phyloP scores from a whole-genome alignment of 305 asterid species.

The Rubia tinctorum region DNA sequence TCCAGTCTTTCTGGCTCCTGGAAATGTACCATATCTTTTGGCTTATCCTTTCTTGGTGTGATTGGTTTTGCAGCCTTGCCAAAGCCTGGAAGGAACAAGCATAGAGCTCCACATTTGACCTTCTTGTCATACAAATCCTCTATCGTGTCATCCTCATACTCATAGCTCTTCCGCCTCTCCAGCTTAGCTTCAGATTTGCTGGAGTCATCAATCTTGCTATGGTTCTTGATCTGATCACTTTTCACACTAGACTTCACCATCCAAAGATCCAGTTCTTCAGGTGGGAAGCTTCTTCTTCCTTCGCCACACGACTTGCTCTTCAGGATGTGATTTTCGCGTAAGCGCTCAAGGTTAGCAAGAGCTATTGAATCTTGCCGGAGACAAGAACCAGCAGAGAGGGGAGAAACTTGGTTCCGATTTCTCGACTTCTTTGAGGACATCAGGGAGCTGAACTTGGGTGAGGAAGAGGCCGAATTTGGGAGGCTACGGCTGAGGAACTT shows the following conservation, averaged over 20 bases:
- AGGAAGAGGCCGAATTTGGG: conserved; percentile 48
- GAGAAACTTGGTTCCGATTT: conserved; percentile 22
- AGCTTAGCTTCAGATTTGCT: background rate
- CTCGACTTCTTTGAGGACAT: conserved; percentile 30
- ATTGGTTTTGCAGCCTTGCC: conserved; percentile 49
- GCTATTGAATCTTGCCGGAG: conserved; percentile 65
- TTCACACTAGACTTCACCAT: conserved; percentile 16
- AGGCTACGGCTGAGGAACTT: conserved; percentile 55
- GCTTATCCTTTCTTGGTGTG: conserved; percentile 37
- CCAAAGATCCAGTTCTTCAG: conserved; percentile 63
- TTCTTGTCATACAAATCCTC: conserved; percentile 24
- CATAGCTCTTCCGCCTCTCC: background rate
- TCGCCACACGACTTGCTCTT: conserved; percentile 87
- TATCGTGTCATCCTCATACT: conserved; percentile 1
- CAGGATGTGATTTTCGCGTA: conserved; percentile 47
- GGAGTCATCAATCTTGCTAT: background rate
- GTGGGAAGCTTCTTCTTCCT: conserved; percentile 52
- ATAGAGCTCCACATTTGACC: conserved; percentile 72
- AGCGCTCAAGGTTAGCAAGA: conserved; percentile 58
- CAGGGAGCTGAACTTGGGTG: conserved; percentile 34
- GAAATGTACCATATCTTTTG: conserved; percentile 4
- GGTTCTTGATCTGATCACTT: background rate
- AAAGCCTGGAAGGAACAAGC: conserved; percentile 76
- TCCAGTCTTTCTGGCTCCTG: conserved; percentile 17
- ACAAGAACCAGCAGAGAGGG: conserved; percentile 21